Evolutionary conservation across 495 filamentous ascomycete genomes (phyloP), one percentile per base, ranked within the genome.

Genomic region (Trichoderma erinaceum): DNA sequence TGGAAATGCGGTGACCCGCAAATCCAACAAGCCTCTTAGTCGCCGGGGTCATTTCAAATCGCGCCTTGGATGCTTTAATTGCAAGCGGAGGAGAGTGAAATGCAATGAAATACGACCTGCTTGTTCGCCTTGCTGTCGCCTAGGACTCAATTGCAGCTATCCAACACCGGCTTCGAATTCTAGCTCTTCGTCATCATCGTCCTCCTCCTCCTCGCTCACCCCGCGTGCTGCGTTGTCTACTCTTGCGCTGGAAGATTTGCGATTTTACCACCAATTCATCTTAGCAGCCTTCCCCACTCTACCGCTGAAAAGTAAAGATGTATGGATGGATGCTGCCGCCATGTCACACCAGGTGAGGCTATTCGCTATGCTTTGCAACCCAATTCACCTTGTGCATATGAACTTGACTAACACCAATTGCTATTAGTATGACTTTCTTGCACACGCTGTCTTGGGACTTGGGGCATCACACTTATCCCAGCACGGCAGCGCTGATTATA

Each of bases 61-160:
- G 18, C 65, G 65, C 16, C 35, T 73, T 27, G 83, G 83, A 13
- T 85, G 83, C 70, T 78, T 77, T 66, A 82, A 78, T 71, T 85
- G 83, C 78, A 85, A 85, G 69, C 70, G 70, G 15, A 76, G 82
- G n/a, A 77, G 76, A 69, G 81, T 85, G 70, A 85, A 78, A 70
- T 84, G 81, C 72, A 76, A 80, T 63, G 82, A 84, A 68, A 76
- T 76, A 18, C 74, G 72, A 16, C 81, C 83, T 15, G 66, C 72
- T 50, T 84, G 83, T 69, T 71, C 75, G 23, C 78, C 81, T 69
- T 85, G 83, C 71, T 70, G 74, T 13, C 76, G 79, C 68, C 75
- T 79, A 23, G 77, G 75, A 13, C 67, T 84, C 35, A 66, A 72
- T n/a, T 85, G 82, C 75, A 73, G 76, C 41, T 85, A 83, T 71